Evolutionary conservation across 345 rosid genomes (phyloP).

Genomic region (Conringia planisiliqua): DNA sequence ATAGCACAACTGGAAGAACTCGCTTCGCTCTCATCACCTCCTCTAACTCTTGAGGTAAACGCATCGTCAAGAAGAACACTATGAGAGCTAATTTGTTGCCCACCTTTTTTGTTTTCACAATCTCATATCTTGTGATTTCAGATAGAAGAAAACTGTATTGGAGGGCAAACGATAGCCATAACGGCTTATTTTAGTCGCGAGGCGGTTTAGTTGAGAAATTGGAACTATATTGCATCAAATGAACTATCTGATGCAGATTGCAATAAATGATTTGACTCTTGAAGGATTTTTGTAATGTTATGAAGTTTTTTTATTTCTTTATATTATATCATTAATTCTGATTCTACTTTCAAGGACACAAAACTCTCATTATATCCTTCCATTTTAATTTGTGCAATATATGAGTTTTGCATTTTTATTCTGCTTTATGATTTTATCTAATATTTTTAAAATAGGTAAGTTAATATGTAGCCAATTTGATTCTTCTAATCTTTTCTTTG

Average conservation of each 20-base stretch:
- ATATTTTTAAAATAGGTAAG: too few species aligned
- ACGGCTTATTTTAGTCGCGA: slow-evolving; percentile 18
- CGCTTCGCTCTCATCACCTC: slow-evolving; percentile 31
- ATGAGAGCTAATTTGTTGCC: not conserved
- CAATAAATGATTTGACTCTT: too few species aligned
- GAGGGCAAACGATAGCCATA: slow-evolving; percentile 17
- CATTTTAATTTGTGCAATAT: too few species aligned
- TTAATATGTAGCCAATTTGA: too few species aligned
- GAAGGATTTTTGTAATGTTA: too few species aligned
- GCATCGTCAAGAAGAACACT: not conserved
- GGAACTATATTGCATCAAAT: not conserved
- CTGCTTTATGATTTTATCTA: too few species aligned
- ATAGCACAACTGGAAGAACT: slow-evolving; percentile 31
- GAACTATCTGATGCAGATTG: not conserved
- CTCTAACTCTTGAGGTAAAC: slow-evolving; percentile 28
- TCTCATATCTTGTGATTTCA: not conserved
- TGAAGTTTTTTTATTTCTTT: too few species aligned
- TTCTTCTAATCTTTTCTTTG: too few species aligned
- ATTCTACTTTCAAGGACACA: too few species aligned
- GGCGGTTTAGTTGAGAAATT: not conserved
- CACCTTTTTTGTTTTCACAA: not conserved
- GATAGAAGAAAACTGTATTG: slow-evolving; percentile 27
- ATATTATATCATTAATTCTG: too few species aligned
- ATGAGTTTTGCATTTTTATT: too few species aligned
- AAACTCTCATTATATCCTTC: too few species aligned